Conservation (phyloP, 495 filamentous ascomycete species). For the Xylaria acuta region DNA sequence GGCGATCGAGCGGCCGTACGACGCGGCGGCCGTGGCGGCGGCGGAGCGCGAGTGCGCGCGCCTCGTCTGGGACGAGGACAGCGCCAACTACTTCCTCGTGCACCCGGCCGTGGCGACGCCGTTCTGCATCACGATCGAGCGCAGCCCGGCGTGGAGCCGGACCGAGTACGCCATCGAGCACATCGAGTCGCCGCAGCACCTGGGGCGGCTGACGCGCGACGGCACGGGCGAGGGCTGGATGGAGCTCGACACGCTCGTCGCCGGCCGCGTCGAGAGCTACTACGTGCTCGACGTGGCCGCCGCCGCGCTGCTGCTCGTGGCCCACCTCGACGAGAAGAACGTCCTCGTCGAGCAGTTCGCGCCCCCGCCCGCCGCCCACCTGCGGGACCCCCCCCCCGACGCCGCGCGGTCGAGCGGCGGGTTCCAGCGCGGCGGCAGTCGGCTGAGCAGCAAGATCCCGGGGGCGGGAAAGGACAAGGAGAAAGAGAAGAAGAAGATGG, state of each 20-base stretch:
- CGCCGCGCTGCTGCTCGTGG: conserved; percentile 72
- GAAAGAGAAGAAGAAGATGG: conserved; percentile 19
- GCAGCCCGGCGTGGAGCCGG: conserved; percentile 58
- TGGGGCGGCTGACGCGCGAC: conserved; percentile 58
- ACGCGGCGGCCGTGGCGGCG: conserved; percentile 64
- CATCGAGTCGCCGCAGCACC: conserved; percentile 58
- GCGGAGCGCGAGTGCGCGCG: conserved; percentile 75
- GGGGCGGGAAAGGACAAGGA: conserved; percentile 25
- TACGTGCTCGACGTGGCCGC: conserved; percentile 80
- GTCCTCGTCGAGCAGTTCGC: conserved; percentile 57
- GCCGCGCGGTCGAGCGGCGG: conserved; percentile 27
- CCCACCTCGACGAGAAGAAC: conserved; percentile 63
- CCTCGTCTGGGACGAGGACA: conserved; percentile 71
- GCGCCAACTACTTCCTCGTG: conserved; percentile 69
- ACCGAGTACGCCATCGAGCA: conserved; percentile 70
- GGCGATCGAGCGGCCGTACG: conserved; percentile 69
- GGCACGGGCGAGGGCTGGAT: conserved; percentile 59
- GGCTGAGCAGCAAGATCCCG: conserved; percentile 33
- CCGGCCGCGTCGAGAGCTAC: conserved; percentile 61
- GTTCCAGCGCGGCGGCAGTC: conserved; percentile 38
- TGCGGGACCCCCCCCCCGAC: conserved; percentile 21
- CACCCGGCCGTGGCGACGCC: conserved; percentile 71
- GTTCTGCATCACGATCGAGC: conserved; percentile 59
- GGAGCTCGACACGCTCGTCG: conserved; percentile 59
- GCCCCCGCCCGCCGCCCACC: conserved; percentile 51